Evolutionary conservation across 768 basidiomycete genomes (phyloP), one percentile per base, ranked within the genome.

Genomic region (Asterophora parasitica): DNA sequence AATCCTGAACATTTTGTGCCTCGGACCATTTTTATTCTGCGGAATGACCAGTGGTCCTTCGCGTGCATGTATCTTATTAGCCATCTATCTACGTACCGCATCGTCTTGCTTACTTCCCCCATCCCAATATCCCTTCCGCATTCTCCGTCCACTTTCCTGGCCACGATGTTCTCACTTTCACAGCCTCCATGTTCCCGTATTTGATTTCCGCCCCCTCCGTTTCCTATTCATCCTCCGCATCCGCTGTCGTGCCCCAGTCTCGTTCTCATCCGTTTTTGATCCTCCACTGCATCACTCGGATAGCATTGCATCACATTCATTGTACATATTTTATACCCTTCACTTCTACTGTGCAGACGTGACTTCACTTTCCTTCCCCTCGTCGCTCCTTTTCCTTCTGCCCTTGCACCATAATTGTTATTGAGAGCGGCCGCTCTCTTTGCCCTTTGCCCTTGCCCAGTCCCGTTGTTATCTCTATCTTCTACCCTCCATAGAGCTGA

Each of bases 281-380:
- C 48, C 48, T 51, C 35, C 48, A 51, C 28, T 39, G 49, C 48
- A 51, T 63, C 57, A 56, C 51, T 51, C 42, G 49, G 53, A 43
- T 49, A 16, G 19, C 26, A 33, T 41, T 45, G 48, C 23, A 33
- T 50, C 17, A 55, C 53, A 35, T 51, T 57, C 54, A 30, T 48
- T 70, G 64, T 68, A 67, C 65, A 66, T 69, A 65, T 54, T 60
- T 57, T 64, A 60, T 60, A 57, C 55, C 45, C 16, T 49, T 52
- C 49, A 46, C 44, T 50, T 48, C 46, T 46, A 38, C 13, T 32
- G 31, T 42, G 41, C 48, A 42, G 50, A 50, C 43, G 52, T 50
- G 50, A 54, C 37, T 50, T 50, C 47, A 54, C 54, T 36, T 51
- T 64, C 59, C 47, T 48, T 57, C 62, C 48, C 51, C 52, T 58